Conservation (phyloP, 805 yeast genomes). For the Starmerella kuoi region DNA sequence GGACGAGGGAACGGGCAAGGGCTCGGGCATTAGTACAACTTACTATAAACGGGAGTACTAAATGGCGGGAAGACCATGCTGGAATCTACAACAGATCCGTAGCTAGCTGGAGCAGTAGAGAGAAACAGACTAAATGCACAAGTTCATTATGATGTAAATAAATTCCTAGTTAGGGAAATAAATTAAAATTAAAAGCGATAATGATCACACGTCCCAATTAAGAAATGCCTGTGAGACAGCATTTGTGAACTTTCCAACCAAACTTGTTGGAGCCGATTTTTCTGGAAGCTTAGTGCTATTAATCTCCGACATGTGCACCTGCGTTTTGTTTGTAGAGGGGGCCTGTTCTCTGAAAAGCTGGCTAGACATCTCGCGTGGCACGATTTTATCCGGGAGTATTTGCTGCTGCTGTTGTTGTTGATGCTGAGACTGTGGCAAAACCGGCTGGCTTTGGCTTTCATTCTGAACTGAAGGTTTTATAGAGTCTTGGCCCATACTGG, state of each 20-base stretch:
- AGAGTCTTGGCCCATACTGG: not conserved
- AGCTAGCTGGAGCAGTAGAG: too few relatives aligned
- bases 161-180: too few relatives aligned
- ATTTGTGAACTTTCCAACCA: constrained; percentile 22
- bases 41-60: too few relatives aligned
- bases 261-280: constrained; percentile 1
- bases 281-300: constrained; percentile 10
- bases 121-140: too few relatives aligned
- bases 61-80: too few relatives aligned
- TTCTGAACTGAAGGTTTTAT: not conserved
- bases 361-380: constrained; percentile 7
- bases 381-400: constrained; percentile 3
- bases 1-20: too few relatives aligned
- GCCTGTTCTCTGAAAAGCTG: constrained; percentile 3
- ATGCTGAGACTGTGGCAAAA: not conserved
- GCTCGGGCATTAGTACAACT: too few relatives aligned
- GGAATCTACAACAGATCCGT: too few relatives aligned
- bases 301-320: not conserved
- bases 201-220: constrained; percentile 46
- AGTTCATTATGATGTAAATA: too few relatives aligned
- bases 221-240: constrained; percentile 39
- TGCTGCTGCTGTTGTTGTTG: not conserved
- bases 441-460: not conserved
- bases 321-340: not conserved
- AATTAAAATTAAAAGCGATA: too few relatives aligned